A percentile compares a stretch with the other conserved stretches of the same genome.
These are phyloP conservation scores for Mucor circinelloides DNA, from an alignment of 371 early-diverging fungal genomes.

Conservation along the genomic window DNA sequence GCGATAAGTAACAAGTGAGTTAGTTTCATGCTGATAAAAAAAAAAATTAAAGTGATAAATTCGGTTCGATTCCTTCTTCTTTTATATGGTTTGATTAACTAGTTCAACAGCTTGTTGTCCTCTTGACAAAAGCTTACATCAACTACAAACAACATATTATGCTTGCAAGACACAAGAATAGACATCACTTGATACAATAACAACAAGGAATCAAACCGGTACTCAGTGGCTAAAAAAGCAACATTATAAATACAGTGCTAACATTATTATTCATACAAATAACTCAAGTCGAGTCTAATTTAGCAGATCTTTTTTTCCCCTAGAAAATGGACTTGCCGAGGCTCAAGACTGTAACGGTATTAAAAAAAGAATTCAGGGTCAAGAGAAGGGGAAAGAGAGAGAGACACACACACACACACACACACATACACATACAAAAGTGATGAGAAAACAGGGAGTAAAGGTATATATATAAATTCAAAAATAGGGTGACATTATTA, in stretches of 20 bases:
- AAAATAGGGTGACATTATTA: slow-evolving; percentile 6
- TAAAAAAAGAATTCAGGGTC: background rate
- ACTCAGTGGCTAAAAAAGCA: background rate
- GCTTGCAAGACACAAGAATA: background rate
- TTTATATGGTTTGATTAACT: background rate
- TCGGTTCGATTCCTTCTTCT: background rate
- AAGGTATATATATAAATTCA: background rate
- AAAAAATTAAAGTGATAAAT: background rate
- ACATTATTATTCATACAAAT: background rate
- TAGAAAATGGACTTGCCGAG: background rate
- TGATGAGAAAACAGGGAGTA: background rate
- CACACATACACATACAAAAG: background rate
- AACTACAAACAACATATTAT: background rate
- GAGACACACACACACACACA: background rate
- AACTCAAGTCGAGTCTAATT: background rate
- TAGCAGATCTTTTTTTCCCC: background rate
- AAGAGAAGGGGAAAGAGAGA: background rate
- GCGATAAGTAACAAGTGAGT: background rate
- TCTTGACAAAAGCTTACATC: background rate
- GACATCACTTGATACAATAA: background rate
- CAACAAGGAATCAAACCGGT: background rate
- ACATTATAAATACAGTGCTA: background rate
- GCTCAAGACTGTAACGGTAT: background rate
- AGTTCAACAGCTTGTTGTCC: background rate
- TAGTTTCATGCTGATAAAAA: background rate